phyloP scores from a whole-genome alignment of 2,329 filamentous ascomycete genomes.

The Pseudocercospora musae region DNA sequence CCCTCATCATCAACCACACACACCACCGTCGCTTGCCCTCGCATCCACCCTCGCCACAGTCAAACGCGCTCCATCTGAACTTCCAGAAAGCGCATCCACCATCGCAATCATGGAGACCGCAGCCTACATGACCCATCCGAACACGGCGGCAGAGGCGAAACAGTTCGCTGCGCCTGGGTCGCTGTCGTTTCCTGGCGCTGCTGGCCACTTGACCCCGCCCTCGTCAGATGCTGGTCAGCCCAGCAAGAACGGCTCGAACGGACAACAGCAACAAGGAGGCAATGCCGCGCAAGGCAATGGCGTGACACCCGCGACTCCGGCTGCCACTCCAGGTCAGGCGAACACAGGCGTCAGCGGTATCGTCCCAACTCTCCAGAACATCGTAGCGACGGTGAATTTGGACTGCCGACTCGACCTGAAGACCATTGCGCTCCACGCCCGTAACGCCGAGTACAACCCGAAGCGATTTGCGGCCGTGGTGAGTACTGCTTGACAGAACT shows the following conservation, averaged over 20 bases:
- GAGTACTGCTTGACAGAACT: not conserved
- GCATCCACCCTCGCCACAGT: not conserved
- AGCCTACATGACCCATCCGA: slow-evolving; percentile 76
- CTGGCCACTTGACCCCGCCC: slow-evolving; percentile 78
- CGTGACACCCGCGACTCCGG: slow-evolving; percentile 85
- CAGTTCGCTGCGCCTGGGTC: slow-evolving; percentile 91
- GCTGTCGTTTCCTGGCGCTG: slow-evolving; percentile 77
- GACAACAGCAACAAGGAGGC: slow-evolving; percentile 47
- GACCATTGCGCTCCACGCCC: slow-evolving; percentile 96
- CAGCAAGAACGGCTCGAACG: slow-evolving; percentile 50
- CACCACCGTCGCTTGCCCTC: not conserved
- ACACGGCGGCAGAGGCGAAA: slow-evolving; percentile 88
- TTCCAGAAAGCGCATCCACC: not conserved
- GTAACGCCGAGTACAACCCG: slow-evolving; percentile 97
- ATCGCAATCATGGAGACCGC: slow-evolving; percentile 66
- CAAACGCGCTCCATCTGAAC: slow-evolving; percentile 1
- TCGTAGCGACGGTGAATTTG: slow-evolving; percentile 89
- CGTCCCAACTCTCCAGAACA: slow-evolving; percentile 27
- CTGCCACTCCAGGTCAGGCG: slow-evolving; percentile 86
- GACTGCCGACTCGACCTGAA: slow-evolving; percentile 96
- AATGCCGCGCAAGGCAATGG: slow-evolving; percentile 50
- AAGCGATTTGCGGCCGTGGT: slow-evolving; percentile 52
- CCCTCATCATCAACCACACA: not conserved
- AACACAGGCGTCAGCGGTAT: slow-evolving; percentile 41
- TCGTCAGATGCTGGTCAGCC: slow-evolving; percentile 64